phyloP scores from a whole-genome alignment of 1,139 yeast genomes.

The Candida mesenterica region DNA sequence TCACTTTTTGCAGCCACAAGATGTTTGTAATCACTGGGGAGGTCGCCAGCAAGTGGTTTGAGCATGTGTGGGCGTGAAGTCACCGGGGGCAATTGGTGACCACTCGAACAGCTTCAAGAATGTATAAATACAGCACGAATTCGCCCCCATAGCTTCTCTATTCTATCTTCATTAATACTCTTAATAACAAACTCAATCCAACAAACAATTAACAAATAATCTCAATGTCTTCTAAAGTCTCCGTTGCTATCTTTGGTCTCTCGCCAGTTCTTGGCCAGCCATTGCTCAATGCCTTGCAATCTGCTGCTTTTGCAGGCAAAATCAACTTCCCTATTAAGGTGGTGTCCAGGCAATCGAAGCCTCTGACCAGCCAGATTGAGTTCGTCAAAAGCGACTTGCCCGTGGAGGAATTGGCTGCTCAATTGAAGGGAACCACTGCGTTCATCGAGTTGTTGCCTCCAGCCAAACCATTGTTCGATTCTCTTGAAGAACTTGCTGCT shows the following conservation, averaged over 20 bases:
- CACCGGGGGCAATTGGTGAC: no score
- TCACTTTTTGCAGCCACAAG: no score
- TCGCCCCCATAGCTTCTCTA: no score
- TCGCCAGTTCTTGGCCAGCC: conserved; percentile 53
- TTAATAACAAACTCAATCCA: no score
- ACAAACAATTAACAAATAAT: no score
- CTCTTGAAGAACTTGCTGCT: conserved; percentile 32
- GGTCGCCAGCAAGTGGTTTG: no score
- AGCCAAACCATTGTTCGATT: conserved; percentile 22
- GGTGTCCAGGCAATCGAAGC: conserved; percentile 41
- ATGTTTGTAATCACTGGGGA: no score
- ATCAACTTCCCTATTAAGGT: conserved; percentile 50
- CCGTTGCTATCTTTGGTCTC: conserved; percentile 52
- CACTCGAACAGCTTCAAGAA: no score
- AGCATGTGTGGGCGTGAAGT: no score
- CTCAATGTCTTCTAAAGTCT: not conserved
- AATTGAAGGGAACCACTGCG: conserved; percentile 50
- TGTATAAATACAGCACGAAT: no score
- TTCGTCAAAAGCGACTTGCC: conserved; percentile 33
- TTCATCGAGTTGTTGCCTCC: conserved; percentile 45
- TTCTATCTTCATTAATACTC: no score
- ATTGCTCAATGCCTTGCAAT: conserved; percentile 42
- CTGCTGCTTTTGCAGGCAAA: conserved; percentile 40
- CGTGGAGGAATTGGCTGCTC: conserved; percentile 24
- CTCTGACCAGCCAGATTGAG: conserved; percentile 37